Conservation (phyloP, 805 yeast species). For the Metschnikowia proteae region DNA sequence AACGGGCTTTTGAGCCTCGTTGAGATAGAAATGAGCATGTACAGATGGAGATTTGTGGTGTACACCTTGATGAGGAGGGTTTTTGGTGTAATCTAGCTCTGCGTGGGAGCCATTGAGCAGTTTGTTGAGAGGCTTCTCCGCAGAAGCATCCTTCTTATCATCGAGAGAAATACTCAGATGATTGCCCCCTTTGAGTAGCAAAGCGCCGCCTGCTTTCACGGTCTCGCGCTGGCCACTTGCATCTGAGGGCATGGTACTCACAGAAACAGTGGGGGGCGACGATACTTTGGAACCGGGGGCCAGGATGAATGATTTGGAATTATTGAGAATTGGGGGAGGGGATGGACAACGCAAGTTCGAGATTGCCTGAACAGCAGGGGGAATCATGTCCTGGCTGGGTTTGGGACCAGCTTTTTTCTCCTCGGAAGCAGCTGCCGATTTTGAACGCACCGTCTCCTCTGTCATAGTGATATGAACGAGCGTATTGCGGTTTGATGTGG, state of each 20-base stretch:
- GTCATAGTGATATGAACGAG: background rate
- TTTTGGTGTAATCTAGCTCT: slow-evolving; percentile 23
- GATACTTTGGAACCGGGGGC: slow-evolving; percentile 6
- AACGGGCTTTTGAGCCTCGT: slow-evolving; percentile 56
- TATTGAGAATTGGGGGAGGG: slow-evolving; percentile 62
- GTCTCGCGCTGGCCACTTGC: slow-evolving; percentile 21
- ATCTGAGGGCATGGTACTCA: background rate
- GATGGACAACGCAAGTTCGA: slow-evolving; percentile 63
- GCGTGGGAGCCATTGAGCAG: background rate
- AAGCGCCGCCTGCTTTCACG: slow-evolving; percentile 46
- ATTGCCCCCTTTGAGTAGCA: slow-evolving; percentile 24
- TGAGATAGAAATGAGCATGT: slow-evolving; percentile 76
- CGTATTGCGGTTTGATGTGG: background rate
- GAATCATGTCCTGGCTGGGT: slow-evolving; percentile 18
- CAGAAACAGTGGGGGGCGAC: slow-evolving; percentile 4
- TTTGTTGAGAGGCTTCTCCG: background rate
- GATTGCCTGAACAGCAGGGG: slow-evolving; percentile 54
- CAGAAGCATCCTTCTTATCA: background rate
- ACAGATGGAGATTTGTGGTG: slow-evolving; percentile 60
- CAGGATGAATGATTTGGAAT: slow-evolving; percentile 11
- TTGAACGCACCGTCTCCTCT: background rate
- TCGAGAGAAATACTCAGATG: background rate
- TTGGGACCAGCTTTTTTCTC: background rate
- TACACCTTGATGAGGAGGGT: slow-evolving; percentile 29
- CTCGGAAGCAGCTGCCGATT: background rate